Evolutionary conservation across 2,329 filamentous ascomycete genomes (phyloP), one percentile per base, ranked within the genome.

Genomic region (Penicillium psychrosexuale): DNA sequence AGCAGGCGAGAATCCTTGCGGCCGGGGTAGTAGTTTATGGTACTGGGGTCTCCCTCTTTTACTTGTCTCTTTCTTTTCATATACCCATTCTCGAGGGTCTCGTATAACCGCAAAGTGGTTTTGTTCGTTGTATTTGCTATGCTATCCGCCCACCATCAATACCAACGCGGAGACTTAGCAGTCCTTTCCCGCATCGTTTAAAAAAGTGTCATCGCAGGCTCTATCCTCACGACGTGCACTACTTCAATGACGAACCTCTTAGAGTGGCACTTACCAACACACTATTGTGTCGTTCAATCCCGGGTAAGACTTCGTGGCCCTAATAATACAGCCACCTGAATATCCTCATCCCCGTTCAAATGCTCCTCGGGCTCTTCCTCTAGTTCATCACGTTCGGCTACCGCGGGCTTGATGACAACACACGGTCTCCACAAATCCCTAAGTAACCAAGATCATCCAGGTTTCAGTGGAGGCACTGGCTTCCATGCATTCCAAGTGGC

Each of bases 121-220:
- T 24, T 39, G 7, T 39, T 39, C 37, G 19, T 39, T 15, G 37
- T 8, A 24, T 39, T 39, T 39, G 19, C n/a, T 8, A 19, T 39
- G 19, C 8, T 39, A 39, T 7, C 15, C 6, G 2, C 17, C 12
- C 24, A 22, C 37, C 13, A 38, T 13, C 17, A 22, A 13, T 22
- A 38, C 11, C 11, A 17, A 13, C 17, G 37, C 37, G 37, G 37
- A 22, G 37, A 38, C 17, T 22, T 12, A 0, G 72, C 48, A 72
- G 64, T 76, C 8, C 72, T 72, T 22, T 60, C 65, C 13, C 64
- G 71, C 22, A 65, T 75, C 15, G 51, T 74, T 5, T 66, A 63
- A 43, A 58, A 70, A 27, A 72, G 42, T 46, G 57, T 66, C 3
- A 63, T 69, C 17, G 61, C 65, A 1, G 65, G 66, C 2, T 61